Conservation (phyloP, 257 asterid genomes). For the Pogostemon cablin region DNA sequence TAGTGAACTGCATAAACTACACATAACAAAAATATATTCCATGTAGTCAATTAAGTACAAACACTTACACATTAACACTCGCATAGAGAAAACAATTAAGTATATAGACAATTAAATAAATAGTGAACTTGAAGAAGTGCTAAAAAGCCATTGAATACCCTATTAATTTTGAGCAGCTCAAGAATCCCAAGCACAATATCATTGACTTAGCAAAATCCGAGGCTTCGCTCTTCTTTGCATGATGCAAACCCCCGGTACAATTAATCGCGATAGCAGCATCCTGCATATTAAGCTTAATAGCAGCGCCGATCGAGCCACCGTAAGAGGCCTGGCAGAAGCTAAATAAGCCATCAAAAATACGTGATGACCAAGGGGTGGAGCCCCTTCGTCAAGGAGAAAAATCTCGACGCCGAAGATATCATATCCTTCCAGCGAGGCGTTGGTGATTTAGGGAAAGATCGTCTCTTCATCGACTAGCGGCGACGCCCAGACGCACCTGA, state of each 20-base stretch:
- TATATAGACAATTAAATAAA: not conserved
- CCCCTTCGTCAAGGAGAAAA: too few species aligned
- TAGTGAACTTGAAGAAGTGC: not conserved
- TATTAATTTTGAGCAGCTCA: conserved; percentile 73
- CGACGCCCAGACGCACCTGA: too few species aligned
- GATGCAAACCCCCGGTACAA: conserved; percentile 95
- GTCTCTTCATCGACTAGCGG: too few species aligned
- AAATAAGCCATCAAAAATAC: conserved; percentile 66
- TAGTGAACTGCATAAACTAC: not conserved
- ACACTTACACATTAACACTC: not conserved
- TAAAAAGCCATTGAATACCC: conserved; percentile 38
- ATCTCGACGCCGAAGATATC: too few species aligned
- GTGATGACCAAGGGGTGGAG: too few species aligned
- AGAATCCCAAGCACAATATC: conserved; percentile 83
- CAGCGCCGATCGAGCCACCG: conserved; percentile 87
- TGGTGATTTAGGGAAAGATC: too few species aligned
- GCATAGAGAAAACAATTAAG: not conserved
- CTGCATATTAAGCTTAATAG: conserved; percentile 64
- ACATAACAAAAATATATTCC: too few species aligned
- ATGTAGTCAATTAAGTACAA: too few species aligned
- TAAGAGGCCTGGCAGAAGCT: conserved; percentile 76
- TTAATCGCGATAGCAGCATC: conserved; percentile 87
- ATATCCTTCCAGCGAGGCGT: too few species aligned
- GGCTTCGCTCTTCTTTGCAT: conserved; percentile 84
- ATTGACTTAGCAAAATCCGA: conserved; percentile 80